Percentiles rank a stretch among this genome's conserved stretches.
phyloP scores from a whole-genome alignment of 495 filamentous ascomycete genomes.

The Penicillium tannophilum region DNA sequence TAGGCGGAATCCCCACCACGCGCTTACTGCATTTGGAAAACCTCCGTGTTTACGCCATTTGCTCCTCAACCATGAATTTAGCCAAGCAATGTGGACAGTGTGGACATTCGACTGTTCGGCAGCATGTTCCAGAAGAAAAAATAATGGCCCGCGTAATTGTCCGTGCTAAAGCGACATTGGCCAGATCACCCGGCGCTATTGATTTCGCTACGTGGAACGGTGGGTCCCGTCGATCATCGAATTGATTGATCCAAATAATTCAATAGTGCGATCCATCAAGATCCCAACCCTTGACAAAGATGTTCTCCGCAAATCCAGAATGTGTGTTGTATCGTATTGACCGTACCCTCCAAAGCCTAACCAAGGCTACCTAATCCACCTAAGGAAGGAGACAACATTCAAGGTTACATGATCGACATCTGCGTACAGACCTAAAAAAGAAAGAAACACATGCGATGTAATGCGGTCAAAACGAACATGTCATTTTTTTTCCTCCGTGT shows the following conservation, averaged over 20 bases:
- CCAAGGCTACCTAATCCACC: neutral
- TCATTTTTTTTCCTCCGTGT: conserved; percentile 1
- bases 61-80: too few species aligned
- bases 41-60: neutral
- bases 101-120: neutral
- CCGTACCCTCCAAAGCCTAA: neutral
- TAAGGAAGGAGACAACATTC: neutral
- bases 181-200: conserved; percentile 22
- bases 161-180: conserved; percentile 14
- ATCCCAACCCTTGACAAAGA: conserved; percentile 1
- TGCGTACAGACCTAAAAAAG: neutral
- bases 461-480: neutral
- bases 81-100: too few species aligned
- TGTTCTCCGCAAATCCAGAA: neutral
- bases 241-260: conserved; percentile 13
- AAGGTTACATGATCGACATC: conserved; percentile 7
- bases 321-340: neutral
- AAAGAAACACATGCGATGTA: neutral
- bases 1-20: neutral
- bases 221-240: conserved; percentile 24
- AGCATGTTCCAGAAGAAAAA: conserved; percentile 5
- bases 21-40: neutral
- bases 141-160: neutral
- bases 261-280: conserved; percentile 19
- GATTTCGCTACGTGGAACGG: conserved; percentile 23